Evolutionary conservation across 2,329 filamentous ascomycete genomes (phyloP).

Genomic region (Didymella glomerata): DNA sequence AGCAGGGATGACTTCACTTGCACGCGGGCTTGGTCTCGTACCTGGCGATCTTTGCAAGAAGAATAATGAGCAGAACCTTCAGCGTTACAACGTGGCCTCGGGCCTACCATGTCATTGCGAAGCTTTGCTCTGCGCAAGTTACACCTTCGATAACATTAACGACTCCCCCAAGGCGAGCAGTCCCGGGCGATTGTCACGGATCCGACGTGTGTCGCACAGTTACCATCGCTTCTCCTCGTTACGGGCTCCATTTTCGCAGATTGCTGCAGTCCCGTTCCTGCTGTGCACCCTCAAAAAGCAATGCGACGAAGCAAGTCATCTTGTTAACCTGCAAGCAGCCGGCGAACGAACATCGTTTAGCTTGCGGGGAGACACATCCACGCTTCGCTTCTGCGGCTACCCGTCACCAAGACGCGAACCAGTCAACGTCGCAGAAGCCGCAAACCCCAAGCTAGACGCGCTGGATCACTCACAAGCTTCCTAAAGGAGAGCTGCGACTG

Average conservation of each 20-base stretch:
- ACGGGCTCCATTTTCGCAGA: constrained; percentile 22
- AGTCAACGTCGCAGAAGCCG: constrained; percentile 5
- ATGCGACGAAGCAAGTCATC: constrained; percentile 6
- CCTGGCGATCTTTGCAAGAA: constrained; percentile 29
- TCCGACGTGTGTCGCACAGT: constrained; percentile 31
- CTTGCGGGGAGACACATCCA: constrained; percentile 15
- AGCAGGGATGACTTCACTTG: constrained; percentile 29
- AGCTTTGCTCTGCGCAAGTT: background rate
- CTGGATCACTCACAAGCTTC: constrained; percentile 8
- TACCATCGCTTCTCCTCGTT: constrained; percentile 29
- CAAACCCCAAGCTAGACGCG: constrained; percentile 10
- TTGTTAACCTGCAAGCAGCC: constrained; percentile 11
- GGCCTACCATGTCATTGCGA: background rate
- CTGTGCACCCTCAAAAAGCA: constrained; percentile 23
- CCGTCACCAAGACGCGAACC: constrained; percentile 9
- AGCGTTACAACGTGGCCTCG: background rate
- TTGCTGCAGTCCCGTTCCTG: constrained; percentile 28
- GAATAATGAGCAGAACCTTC: constrained; percentile 3
- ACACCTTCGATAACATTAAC: background rate
- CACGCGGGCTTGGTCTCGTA: constrained; percentile 23
- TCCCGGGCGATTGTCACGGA: constrained; percentile 23
- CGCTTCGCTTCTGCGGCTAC: constrained; percentile 14
- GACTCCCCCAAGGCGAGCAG: background rate
- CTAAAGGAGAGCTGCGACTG: constrained; percentile 14
- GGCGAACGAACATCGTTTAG: constrained; percentile 20